Percentiles rank a stretch among this genome's conserved stretches.
Conservation (phyloP, 768 basidiomycete species). For the Suillus alpinus region DNA sequence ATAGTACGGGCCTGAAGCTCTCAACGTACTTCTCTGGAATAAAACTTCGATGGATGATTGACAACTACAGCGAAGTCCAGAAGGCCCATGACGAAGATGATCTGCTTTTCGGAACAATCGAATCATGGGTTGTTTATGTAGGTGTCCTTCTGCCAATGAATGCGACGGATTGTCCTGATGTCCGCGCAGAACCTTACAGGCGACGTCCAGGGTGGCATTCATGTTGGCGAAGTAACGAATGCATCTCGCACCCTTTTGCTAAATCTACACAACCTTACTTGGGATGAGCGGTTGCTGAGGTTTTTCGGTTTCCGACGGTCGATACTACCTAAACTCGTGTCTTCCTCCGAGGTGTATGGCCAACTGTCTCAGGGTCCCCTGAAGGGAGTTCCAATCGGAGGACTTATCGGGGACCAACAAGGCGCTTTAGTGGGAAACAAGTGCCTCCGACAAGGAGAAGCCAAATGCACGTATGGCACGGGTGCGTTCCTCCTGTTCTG, state of each 20-base stretch:
- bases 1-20: conserved; percentile 86
- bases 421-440: conserved; percentile 96
- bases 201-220: conserved; percentile 63
- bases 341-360: conserved; percentile 92
- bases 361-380: conserved; percentile 63
- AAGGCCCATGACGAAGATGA: conserved; percentile 79
- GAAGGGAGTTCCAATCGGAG: conserved; percentile 80
- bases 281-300: conserved; percentile 78
- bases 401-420: conserved; percentile 97
- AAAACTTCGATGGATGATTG: conserved; percentile 96
- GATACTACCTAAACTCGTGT: conserved; percentile 83
- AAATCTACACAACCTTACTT: conserved; percentile 75
- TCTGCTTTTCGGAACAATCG: conserved; percentile 90
- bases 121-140: conserved; percentile 95
- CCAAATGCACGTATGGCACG: conserved; percentile 98
- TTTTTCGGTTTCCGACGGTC: conserved; percentile 83
- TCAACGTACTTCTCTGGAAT: conserved; percentile 98
- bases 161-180: neutral
- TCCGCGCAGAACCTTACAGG: conserved; percentile 73
- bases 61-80: conserved; percentile 73
- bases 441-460: conserved; percentile 86
- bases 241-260: conserved; percentile 94
- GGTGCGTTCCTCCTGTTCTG: conserved; percentile 96
- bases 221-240: conserved; percentile 92
- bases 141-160: conserved; percentile 18